These are phyloP conservation scores for Selaginella moellendorffii DNA, from an alignment of 75 land plant genomes.

Conservation along the genomic window DNA sequence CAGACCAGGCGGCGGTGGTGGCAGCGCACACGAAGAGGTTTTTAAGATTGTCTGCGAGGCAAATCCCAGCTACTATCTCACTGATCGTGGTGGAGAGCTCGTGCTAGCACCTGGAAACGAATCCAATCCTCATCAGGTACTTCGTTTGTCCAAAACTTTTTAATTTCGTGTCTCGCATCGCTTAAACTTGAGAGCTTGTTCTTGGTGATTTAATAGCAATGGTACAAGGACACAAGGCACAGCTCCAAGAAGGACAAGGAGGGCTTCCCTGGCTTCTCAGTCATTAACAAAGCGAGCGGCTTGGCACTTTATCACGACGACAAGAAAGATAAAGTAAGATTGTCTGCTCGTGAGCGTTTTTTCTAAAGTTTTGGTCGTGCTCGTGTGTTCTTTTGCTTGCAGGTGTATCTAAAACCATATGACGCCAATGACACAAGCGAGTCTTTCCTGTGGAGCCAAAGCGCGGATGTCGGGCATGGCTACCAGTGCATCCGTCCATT, in stretches of 20 bases:
- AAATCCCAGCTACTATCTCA: neutral
- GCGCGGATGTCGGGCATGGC: constrained; percentile 50
- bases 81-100: neutral
- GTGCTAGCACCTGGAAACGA: neutral
- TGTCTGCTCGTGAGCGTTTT: neutral
- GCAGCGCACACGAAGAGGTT: neutral
- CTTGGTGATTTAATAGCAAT: too few relatives aligned
- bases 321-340: neutral
- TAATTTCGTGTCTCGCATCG: too few relatives aligned
- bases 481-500: constrained; percentile 53
- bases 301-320: neutral
- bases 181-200: too few relatives aligned
- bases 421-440: constrained; percentile 10
- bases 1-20: neutral
- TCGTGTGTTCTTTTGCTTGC: neutral
- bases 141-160: neutral
- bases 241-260: neutral
- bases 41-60: neutral
- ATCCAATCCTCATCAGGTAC: neutral
- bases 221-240: neutral
- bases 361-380: neutral
- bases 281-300: neutral
- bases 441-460: constrained; percentile 32
- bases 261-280: neutral
- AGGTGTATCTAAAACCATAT: neutral